Percentiles rank a stretch among this genome's conserved stretches.
Conservation (phyloP, 805 yeast species). For the Naumovozyma baii region DNA sequence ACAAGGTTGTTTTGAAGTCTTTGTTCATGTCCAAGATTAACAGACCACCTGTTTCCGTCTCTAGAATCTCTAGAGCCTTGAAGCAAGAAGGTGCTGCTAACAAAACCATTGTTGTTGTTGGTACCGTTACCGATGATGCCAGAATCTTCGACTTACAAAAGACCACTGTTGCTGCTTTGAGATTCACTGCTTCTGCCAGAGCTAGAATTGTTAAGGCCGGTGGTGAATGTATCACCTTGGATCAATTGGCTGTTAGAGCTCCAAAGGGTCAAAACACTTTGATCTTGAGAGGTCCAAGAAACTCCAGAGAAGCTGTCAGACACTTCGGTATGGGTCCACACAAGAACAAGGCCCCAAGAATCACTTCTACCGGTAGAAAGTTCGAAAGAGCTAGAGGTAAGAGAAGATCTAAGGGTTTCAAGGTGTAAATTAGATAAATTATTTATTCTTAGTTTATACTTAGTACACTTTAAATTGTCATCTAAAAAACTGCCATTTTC, state of each 20-base stretch:
- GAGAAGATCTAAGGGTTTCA: conserved; percentile 99
- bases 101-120: conserved; percentile 95
- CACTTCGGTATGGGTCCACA: conserved; percentile 99
- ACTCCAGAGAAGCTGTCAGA: conserved; percentile 98
- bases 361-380: conserved; percentile 95
- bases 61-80: conserved; percentile 81
- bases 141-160: conserved; percentile 92
- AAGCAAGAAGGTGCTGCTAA: conserved; percentile 74
- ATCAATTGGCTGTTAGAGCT: conserved; percentile 97
- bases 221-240: conserved; percentile 99
- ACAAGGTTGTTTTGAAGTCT: conserved; percentile 90
- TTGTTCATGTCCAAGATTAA: conserved; percentile 96
- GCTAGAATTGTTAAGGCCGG: conserved; percentile 96
- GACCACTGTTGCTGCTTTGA: conserved; percentile 96
- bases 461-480: background rate
- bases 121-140: conserved; percentile 98
- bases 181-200: conserved; percentile 98
- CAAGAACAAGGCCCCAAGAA: conserved; percentile 99
- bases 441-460: background rate
- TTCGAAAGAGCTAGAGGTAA: conserved; percentile 99
- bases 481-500: too few relatives aligned
- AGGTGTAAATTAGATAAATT: conserved; percentile 60
- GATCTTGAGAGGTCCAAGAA: conserved; percentile 97
- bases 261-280: conserved; percentile 99
- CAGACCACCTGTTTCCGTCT: conserved; percentile 98